Conservation (phyloP, 2,329 filamentous ascomycete genomes). For the Talaromyces funiculosus region DNA sequence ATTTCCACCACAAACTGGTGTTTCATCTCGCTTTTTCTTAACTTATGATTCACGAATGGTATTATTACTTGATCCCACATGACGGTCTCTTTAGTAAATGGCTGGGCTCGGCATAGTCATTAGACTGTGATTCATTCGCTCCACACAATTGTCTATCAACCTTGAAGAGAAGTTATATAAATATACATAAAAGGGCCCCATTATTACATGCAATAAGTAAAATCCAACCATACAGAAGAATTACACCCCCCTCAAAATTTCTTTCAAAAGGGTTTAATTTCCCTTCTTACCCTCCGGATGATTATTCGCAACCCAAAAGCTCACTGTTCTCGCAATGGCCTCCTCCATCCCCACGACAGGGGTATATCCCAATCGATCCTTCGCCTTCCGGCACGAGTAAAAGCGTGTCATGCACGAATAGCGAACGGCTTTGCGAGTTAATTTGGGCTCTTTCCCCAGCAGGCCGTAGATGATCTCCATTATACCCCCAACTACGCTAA, state of each 20-base stretch:
- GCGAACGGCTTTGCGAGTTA: constrained; percentile 41
- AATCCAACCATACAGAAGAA: not conserved
- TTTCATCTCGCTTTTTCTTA: not conserved
- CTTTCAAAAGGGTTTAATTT: constrained; percentile 19
- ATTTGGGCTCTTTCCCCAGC: constrained; percentile 41
- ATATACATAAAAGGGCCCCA: not conserved
- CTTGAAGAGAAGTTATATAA: not conserved
- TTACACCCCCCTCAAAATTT: not conserved
- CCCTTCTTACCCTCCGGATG: constrained; percentile 33
- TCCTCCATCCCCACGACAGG: constrained; percentile 44
- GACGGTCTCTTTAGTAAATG: no score
- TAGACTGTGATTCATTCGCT: not conserved
- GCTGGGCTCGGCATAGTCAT: not conserved
- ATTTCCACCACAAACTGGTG: not conserved
- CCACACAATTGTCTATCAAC: not conserved
- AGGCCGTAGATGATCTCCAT: constrained; percentile 39
- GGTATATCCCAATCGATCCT: constrained; percentile 39
- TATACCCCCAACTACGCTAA: constrained; percentile 37
- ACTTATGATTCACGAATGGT: constrained; percentile 1
- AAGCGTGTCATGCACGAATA: constrained; percentile 47
- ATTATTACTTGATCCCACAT: not conserved
- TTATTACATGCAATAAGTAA: not conserved
- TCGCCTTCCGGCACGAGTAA: constrained; percentile 45
- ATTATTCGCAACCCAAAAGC: constrained; percentile 33
- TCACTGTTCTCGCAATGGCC: constrained; percentile 42